Percentiles rank a stretch among this genome's conserved stretches.
These are phyloP conservation scores for Purshia tridentata DNA, from an alignment of 306 rosid species.

Conservation along the genomic window DNA sequence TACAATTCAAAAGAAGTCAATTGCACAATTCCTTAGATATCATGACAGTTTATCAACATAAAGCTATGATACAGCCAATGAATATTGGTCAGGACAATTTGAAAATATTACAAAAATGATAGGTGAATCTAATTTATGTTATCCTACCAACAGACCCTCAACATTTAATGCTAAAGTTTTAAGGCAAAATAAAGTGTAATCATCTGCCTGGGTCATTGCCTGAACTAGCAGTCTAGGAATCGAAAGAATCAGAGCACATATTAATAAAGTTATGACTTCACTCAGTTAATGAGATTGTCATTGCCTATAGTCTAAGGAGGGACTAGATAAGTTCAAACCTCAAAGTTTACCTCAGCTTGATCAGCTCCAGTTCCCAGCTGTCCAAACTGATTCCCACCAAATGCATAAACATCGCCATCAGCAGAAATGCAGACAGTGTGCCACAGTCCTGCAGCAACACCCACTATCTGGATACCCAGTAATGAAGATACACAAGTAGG, in stretches of 20 bases:
- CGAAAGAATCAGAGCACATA: background rate
- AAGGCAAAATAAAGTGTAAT: background rate
- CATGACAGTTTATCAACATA: constrained; percentile 1
- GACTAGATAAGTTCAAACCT: background rate
- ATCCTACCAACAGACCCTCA: background rate
- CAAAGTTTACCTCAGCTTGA: constrained; percentile 72
- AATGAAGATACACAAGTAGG: constrained; percentile 78
- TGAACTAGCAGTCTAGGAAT: background rate
- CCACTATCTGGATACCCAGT: constrained; percentile 69
- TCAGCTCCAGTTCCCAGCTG: constrained; percentile 92
- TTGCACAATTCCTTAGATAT: constrained; percentile 14
- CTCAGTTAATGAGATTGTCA: background rate
- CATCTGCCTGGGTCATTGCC: background rate
- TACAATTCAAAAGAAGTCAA: constrained; percentile 27
- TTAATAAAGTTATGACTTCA: background rate
- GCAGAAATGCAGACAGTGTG: constrained; percentile 85
- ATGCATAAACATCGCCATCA: constrained; percentile 81
- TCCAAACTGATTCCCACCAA: constrained; percentile 96
- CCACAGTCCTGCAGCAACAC: constrained; percentile 92
- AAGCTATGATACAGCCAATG: background rate
- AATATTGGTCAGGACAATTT: background rate
- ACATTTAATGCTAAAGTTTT: background rate
- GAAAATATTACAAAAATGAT: background rate
- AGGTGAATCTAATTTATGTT: background rate
- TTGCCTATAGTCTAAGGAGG: background rate